Evolutionary conservation across 495 filamentous ascomycete genomes (phyloP).

Genomic region (Penicillium lagena): DNA sequence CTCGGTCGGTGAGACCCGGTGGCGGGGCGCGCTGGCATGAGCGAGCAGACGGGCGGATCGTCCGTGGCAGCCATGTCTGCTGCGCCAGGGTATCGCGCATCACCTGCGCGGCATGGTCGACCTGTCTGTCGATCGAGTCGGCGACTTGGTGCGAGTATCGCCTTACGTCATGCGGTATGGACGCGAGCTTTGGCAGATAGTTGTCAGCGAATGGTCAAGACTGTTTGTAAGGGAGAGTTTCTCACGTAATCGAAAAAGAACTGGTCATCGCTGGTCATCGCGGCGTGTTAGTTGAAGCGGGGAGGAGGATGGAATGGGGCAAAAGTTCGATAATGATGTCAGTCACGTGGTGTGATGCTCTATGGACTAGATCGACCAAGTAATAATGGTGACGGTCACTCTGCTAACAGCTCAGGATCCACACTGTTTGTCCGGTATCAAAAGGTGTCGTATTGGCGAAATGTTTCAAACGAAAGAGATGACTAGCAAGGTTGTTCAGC

Average conservation of each 20-base stretch:
- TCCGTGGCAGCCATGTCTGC: constrained; percentile 64
- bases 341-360: too few relatives aligned
- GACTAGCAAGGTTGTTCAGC: too few relatives aligned
- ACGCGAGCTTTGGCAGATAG: constrained; percentile 52
- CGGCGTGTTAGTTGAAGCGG: too few relatives aligned
- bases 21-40: constrained; percentile 36
- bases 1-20: constrained; percentile 31
- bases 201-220: not conserved
- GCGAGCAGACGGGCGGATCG: constrained; percentile 50
- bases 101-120: constrained; percentile 59
- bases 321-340: too few relatives aligned
- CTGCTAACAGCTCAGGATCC: too few relatives aligned
- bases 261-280: constrained; percentile 46
- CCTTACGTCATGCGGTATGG: constrained; percentile 64
- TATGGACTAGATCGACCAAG: too few relatives aligned
- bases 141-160: constrained; percentile 59
- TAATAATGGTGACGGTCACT: too few relatives aligned
- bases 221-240: not conserved
- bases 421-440: too few relatives aligned
- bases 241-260: constrained; percentile 45
- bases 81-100: constrained; percentile 57
- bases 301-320: too few relatives aligned
- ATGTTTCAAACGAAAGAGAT: too few relatives aligned
- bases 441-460: too few relatives aligned
- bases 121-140: constrained; percentile 68